phyloP scores from a whole-genome alignment of 1,284 basidiomycete species.

The Gymnopus androsaceus region DNA sequence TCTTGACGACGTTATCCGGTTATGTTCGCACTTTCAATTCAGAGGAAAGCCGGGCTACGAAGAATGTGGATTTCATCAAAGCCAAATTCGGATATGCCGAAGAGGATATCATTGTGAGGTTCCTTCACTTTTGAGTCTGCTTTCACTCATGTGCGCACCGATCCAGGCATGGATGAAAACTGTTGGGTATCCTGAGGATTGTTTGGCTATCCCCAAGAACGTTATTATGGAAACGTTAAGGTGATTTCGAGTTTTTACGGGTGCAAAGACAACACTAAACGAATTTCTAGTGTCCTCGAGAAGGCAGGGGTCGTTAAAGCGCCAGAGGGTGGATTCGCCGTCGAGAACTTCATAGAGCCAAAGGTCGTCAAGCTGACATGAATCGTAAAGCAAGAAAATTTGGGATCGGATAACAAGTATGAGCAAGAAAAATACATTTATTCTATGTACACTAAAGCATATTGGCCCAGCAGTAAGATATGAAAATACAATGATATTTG shows the following conservation, averaged over 20 bases:
- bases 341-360: conserved; percentile 63
- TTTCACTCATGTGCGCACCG: not conserved
- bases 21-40: conserved; percentile 75
- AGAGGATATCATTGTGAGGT: conserved; percentile 68
- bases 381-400: not conserved
- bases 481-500: not conserved
- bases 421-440: conserved; percentile 2
- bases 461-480: not conserved
- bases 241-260: conserved; percentile 41
- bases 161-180: conserved; percentile 77
- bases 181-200: conserved; percentile 74
- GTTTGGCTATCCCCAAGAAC: conserved; percentile 59
- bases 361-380: conserved; percentile 38
- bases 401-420: not conserved
- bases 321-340: conserved; percentile 59
- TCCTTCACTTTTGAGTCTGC: not conserved
- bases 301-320: conserved; percentile 74
- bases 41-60: conserved; percentile 54
- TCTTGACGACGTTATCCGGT: conserved; percentile 65
- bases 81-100: conserved; percentile 80
- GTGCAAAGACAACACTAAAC: not conserved
- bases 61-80: conserved; percentile 76
- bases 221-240: conserved; percentile 72
- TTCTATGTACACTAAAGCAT: not conserved
- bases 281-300: conserved; percentile 56